Percentiles rank a stretch among this genome's conserved stretches.
Conservation (phyloP, 108 stramenopile genomes). For the Craspedostauros australis region DNA sequence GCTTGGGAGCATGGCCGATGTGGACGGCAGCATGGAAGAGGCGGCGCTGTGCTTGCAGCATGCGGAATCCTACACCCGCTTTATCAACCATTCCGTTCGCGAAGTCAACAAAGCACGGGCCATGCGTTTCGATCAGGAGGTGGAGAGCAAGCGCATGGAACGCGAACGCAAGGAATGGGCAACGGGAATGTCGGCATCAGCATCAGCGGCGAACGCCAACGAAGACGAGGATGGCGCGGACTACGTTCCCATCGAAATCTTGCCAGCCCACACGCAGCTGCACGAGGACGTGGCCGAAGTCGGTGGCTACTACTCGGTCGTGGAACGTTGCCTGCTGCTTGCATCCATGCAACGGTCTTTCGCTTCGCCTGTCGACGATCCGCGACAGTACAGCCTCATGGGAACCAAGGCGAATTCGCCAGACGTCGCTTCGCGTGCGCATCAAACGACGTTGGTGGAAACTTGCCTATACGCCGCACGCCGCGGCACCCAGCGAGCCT, state of each 20-base stretch:
- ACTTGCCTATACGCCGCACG: slow-evolving; percentile 77
- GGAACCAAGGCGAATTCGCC: too few species aligned
- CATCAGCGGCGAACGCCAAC: background rate
- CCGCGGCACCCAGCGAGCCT: slow-evolving; percentile 66
- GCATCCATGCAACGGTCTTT: slow-evolving; percentile 84
- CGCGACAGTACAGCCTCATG: slow-evolving; percentile 23
- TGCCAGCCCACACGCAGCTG: slow-evolving; percentile 64
- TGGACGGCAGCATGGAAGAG: slow-evolving; percentile 87
- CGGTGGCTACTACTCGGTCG: slow-evolving; percentile 67
- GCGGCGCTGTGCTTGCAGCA: slow-evolving; percentile 84
- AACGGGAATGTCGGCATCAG: slow-evolving; percentile 13
- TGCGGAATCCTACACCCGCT: slow-evolving; percentile 88
- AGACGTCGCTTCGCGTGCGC: too few species aligned
- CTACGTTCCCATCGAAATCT: slow-evolving; percentile 41
- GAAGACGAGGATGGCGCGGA: slow-evolving; percentile 29
- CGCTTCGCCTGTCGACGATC: slow-evolving; percentile 18
- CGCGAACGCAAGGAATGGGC: slow-evolving; percentile 38
- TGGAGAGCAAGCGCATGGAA: slow-evolving; percentile 33
- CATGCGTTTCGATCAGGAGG: slow-evolving; percentile 41
- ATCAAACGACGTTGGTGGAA: slow-evolving; percentile 80
- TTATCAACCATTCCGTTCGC: slow-evolving; percentile 70
- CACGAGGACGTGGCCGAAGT: slow-evolving; percentile 73
- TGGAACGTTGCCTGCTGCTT: slow-evolving; percentile 74
- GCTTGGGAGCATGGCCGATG: slow-evolving; percentile 72
- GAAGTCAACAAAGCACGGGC: slow-evolving; percentile 74